Evolutionary conservation across 1,284 basidiomycete genomes (phyloP).

Genomic region (Microbotryum scabiosae): DNA sequence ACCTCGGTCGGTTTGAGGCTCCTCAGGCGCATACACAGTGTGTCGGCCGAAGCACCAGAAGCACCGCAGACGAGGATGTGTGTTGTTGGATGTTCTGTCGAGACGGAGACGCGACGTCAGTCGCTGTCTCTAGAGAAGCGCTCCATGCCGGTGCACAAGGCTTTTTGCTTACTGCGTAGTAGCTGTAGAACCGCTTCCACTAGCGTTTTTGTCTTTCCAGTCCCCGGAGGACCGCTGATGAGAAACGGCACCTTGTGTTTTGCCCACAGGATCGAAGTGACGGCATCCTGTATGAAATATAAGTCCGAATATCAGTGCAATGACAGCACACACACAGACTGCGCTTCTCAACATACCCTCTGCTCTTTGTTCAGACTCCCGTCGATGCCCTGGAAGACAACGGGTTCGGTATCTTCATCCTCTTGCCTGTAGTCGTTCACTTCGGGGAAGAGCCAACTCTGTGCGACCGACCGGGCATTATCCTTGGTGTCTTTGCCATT

Average conservation of each 20-base stretch:
- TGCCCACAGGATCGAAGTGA: constrained; percentile 29
- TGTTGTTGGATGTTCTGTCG: constrained; percentile 29
- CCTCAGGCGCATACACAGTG: constrained; percentile 38
- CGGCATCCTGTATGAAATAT: constrained; percentile 23
- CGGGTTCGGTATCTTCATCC: background rate
- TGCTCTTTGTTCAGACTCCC: constrained; percentile 38
- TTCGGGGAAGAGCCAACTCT: constrained; percentile 36
- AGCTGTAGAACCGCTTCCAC: constrained; percentile 41
- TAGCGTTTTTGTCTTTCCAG: constrained; percentile 42
- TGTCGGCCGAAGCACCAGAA: constrained; percentile 42
- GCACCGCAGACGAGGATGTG: constrained; percentile 41
- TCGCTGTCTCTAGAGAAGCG: background rate
- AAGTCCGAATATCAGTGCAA: background rate
- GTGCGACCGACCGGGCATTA: constrained; percentile 7
- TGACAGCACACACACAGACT: too few species aligned
- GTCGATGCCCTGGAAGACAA: constrained; percentile 33
- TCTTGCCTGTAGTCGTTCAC: constrained; percentile 9
- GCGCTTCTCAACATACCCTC: constrained; percentile 14
- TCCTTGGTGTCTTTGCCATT: too few species aligned
- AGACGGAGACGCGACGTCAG: background rate
- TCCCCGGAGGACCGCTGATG: constrained; percentile 31
- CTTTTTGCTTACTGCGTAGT: constrained; percentile 13
- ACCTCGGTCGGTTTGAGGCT: constrained; percentile 31
- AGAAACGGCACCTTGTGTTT: constrained; percentile 29
- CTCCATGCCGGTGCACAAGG: too few species aligned